Percentiles rank a stretch among this genome's conserved stretches.
Conservation (phyloP, 2,329 filamentous ascomycete genomes). For the Aspergillus ibericus region DNA sequence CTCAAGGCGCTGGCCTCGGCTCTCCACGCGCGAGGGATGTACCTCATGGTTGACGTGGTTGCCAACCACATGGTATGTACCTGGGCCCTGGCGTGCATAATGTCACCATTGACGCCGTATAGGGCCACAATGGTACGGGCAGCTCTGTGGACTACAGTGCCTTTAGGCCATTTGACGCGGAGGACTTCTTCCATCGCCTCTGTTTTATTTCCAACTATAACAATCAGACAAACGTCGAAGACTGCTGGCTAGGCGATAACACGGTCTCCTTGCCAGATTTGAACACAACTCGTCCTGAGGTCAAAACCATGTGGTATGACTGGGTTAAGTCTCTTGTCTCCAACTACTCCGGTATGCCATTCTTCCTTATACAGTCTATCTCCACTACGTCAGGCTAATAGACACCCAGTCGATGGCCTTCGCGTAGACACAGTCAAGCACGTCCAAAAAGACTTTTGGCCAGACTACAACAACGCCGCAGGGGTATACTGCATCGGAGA, state of each 20-base stretch:
- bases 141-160: slow-evolving; percentile 53
- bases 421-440: slow-evolving; percentile 55
- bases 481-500: slow-evolving; percentile 52
- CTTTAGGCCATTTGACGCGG: slow-evolving; percentile 56
- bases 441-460: slow-evolving; percentile 49
- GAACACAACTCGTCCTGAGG: slow-evolving; percentile 52
- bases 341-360: slow-evolving; percentile 59
- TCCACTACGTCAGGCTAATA: neutral
- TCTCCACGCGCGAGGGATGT: slow-evolving; percentile 59
- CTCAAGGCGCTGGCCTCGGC: slow-evolving; percentile 57
- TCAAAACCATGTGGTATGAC: slow-evolving; percentile 53
- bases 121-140: slow-evolving; percentile 49
- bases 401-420: slow-evolving; percentile 47
- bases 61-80: slow-evolving; percentile 54
- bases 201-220: slow-evolving; percentile 56
- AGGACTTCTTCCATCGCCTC: slow-evolving; percentile 60
- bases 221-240: slow-evolving; percentile 46
- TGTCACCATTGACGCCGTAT: neutral
- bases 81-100: neutral
- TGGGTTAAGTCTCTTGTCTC: slow-evolving; percentile 61
- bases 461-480: slow-evolving; percentile 39
- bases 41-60: slow-evolving; percentile 62
- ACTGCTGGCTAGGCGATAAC: slow-evolving; percentile 58
- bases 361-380: too few relatives aligned
- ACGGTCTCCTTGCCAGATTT: slow-evolving; percentile 62